Evolutionary conservation across 371 early-diverging fungal genomes (phyloP).

Genomic region (Smittium culicis): DNA sequence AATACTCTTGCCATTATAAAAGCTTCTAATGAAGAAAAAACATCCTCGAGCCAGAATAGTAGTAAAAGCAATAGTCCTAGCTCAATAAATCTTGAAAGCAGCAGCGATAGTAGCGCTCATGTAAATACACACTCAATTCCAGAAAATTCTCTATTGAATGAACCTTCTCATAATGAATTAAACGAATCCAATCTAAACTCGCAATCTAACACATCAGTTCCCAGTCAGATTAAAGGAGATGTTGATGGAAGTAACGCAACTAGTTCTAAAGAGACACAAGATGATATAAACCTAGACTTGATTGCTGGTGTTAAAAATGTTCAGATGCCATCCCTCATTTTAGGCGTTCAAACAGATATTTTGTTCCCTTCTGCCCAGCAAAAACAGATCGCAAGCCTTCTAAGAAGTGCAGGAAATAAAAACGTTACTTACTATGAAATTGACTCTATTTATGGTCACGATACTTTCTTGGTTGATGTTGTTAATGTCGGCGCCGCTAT

Average conservation of each 20-base stretch:
- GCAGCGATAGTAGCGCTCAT: neutral
- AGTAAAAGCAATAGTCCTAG: no score
- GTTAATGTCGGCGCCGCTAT: conserved; percentile 84
- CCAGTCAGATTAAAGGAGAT: no score
- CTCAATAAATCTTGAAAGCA: neutral
- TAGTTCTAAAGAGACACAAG: conserved; percentile 16
- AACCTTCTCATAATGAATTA: neutral
- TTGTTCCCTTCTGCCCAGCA: conserved; percentile 92
- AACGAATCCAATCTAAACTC: neutral
- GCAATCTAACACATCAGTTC: no score
- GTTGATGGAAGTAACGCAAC: neutral
- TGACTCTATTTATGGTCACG: conserved; percentile 94
- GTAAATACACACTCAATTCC: neutral
- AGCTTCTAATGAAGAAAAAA: neutral
- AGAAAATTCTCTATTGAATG: neutral
- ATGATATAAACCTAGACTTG: conserved; percentile 20
- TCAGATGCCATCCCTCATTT: conserved; percentile 56
- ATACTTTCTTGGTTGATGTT: conserved; percentile 85
- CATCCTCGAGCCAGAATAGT: neutral
- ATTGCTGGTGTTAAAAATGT: conserved; percentile 19
- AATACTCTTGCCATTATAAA: neutral
- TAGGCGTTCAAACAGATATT: conserved; percentile 89
- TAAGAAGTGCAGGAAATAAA: conserved; percentile 67
- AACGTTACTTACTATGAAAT: conserved; percentile 87
- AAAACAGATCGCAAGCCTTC: conserved; percentile 77